Base-by-base conservation (phyloP, 371 early-diverging fungal genomes). In the Mortierella sp. region DNA sequence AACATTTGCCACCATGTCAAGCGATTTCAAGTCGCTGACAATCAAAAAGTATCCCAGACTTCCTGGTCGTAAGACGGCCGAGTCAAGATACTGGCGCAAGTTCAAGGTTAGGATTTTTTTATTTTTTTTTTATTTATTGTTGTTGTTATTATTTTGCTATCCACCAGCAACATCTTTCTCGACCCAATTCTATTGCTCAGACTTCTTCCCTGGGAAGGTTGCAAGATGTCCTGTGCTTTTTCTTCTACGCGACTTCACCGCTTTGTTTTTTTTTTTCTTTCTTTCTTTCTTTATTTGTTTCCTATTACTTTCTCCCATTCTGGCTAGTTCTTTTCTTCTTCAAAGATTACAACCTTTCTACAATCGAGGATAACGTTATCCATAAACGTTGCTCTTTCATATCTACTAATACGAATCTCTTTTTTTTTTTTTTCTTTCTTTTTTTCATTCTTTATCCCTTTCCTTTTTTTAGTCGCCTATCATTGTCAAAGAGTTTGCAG, bases 401-500 rank as follows among this genome's bases (percentile, higher is more conserved):
- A 37, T 37, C 37, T 5, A 37, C 9, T 37, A 9, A 37, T 9
- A 3, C 21, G 50, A 50, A 7, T n/a, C 14, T 50, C 14, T 21
- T 50, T 50, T 16, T 14, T 50, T 21, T n/a, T 50, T n/a, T n/a
- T 50, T 4, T 14, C 2, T 16, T 47, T 5, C 46, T 43, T 16
- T 9, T 59, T 43, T 44, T 23, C 1, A 25, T 16, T 25, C 48
- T 55, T 21, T 2, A 30, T 47, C 19, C 14, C 25, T 37, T 53
- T 9, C 29, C 29, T 21, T 60, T 16, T 45, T 47, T 14, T 79
- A 91, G 95, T 89, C 91, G 18, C 96, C 95, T 14, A 89, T 93
- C 51, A 81, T 94, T 18, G 87, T 96, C 75, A 95, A 95, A 83
- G 98, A 97, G 82, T 92, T 89, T 77, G 94, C 91, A 11, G 87